Percentiles rank a stretch among this genome's conserved stretches.
These are phyloP conservation scores for Xylariaceae sp. DNA, from an alignment of 2,329 filamentous ascomycete species.

Conservation along the genomic window DNA sequence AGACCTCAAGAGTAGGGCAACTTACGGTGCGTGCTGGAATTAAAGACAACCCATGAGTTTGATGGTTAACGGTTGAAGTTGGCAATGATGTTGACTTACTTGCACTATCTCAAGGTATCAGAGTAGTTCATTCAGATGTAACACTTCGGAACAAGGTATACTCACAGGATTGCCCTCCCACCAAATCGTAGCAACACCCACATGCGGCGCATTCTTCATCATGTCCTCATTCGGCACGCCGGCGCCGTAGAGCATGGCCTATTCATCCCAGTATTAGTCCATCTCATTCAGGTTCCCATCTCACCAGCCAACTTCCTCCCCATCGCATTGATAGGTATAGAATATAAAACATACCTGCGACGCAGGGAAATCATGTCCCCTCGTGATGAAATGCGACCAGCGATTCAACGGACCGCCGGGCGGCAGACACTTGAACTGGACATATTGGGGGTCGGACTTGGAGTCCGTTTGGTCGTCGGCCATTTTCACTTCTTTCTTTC, in stretches of 20 bases:
- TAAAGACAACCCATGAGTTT: constrained; percentile 4
- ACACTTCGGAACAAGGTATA: constrained; percentile 19
- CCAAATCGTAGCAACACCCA: constrained; percentile 89
- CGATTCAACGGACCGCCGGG: constrained; percentile 64
- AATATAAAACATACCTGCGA: constrained; percentile 59
- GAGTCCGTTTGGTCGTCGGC: constrained; percentile 31
- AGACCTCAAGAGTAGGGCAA: neutral
- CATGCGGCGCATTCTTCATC: constrained; percentile 87
- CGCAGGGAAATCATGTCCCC: constrained; percentile 82
- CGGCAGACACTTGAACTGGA: constrained; percentile 48
- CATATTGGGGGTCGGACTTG: constrained; percentile 47
- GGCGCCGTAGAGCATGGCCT: constrained; percentile 94
- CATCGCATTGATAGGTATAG: neutral
- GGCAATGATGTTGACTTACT: constrained; percentile 21
- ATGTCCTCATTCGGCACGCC: constrained; percentile 76
- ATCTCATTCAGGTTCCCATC: neutral
- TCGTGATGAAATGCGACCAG: constrained; percentile 78
- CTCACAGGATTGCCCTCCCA: constrained; percentile 92
- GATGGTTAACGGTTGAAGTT: neutral
- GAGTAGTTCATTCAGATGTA: too few relatives aligned
- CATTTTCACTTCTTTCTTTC: neutral
- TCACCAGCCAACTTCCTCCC: neutral
- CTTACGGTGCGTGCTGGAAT: constrained; percentile 31
- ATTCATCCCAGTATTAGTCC: constrained; percentile 3
- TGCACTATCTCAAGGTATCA: constrained; percentile 19